A percentile compares a stretch with the other conserved stretches of the same genome.
These are phyloP conservation scores for Candida xyloterini DNA, from an alignment of 805 yeast species.

Conservation along the genomic window DNA sequence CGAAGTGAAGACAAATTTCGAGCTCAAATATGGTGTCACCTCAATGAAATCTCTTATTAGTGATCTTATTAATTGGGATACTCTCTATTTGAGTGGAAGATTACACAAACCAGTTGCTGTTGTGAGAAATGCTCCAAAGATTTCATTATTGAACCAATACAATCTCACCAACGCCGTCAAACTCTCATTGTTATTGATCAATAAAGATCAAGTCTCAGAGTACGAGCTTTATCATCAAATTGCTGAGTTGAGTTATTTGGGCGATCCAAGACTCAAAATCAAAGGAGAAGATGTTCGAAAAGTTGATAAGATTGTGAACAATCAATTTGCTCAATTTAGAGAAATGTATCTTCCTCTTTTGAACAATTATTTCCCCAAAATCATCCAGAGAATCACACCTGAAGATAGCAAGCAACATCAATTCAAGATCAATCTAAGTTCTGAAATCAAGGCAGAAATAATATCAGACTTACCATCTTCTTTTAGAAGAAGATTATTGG, in stretches of 20 bases:
- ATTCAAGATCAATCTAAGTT: conserved; percentile 32
- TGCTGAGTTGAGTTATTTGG: conserved; percentile 78
- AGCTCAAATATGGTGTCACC: conserved; percentile 84
- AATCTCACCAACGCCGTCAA: conserved; percentile 79
- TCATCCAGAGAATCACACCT: conserved; percentile 22
- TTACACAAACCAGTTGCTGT: conserved; percentile 90
- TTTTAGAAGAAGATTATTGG: conserved; percentile 43
- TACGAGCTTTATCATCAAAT: conserved; percentile 68
- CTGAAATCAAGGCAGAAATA: conserved; percentile 38
- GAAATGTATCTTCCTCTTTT: conserved; percentile 69
- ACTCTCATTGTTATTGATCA: conserved; percentile 56
- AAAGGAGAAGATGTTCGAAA: conserved; percentile 93
- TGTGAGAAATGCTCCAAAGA: conserved; percentile 58
- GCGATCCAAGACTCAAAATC: conserved; percentile 81
- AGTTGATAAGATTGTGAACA: conserved; percentile 76
- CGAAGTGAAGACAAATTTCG: conserved; percentile 33
- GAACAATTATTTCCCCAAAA: conserved; percentile 38
- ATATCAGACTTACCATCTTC: conserved; percentile 48
- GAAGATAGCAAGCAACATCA: conserved; percentile 18
- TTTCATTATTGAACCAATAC: conserved; percentile 66
- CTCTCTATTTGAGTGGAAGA: conserved; percentile 87
- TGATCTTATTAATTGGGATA: conserved; percentile 82
- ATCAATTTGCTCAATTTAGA: conserved; percentile 69
- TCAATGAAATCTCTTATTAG: conserved; percentile 54
- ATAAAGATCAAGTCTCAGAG: conserved; percentile 33